A percentile compares a stretch with the other conserved stretches of the same genome.
Conservation (phyloP, 176 grass and related monocot species). For the Oryza glumipatula region DNA sequence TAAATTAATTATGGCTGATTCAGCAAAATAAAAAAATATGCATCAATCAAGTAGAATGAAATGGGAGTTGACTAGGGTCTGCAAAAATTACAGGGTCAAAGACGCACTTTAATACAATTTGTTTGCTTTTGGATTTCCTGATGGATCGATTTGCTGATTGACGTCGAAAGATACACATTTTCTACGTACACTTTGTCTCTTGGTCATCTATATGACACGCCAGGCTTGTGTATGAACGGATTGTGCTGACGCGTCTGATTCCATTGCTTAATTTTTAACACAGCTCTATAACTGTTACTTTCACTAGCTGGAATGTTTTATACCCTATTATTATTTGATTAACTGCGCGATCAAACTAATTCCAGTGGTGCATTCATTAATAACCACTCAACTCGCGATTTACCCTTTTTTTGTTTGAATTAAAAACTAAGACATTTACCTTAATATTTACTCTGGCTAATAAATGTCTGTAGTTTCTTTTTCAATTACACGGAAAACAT, state of each 20-base stretch:
- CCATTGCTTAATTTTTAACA: constrained; percentile 23
- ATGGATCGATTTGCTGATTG: constrained; percentile 10
- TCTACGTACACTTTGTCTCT: constrained; percentile 6
- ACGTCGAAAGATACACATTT: constrained; percentile 37
- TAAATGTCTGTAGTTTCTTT: too few relatives aligned
- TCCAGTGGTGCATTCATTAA: background rate
- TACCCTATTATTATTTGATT: background rate
- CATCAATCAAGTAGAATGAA: constrained; percentile 29
- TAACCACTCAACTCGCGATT: background rate
- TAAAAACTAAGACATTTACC: too few relatives aligned
- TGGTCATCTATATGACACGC: background rate
- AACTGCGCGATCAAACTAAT: background rate
- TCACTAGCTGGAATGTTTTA: constrained; percentile 17
- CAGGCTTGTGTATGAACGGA: constrained; percentile 17
- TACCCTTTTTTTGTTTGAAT: too few relatives aligned
- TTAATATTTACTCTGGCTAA: too few relatives aligned
- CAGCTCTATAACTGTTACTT: background rate
- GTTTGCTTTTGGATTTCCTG: constrained; percentile 32
- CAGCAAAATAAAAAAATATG: constrained; percentile 9
- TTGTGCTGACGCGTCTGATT: constrained; percentile 39
- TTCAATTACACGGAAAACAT: too few relatives aligned
- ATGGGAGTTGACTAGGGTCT: constrained; percentile 24
- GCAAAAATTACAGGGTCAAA: constrained; percentile 15
- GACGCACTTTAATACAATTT: background rate
- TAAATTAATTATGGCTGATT: constrained; percentile 23